Evolutionary conservation across 371 early-diverging fungal species (phyloP).

Genomic region (Mucor velutinosus): DNA sequence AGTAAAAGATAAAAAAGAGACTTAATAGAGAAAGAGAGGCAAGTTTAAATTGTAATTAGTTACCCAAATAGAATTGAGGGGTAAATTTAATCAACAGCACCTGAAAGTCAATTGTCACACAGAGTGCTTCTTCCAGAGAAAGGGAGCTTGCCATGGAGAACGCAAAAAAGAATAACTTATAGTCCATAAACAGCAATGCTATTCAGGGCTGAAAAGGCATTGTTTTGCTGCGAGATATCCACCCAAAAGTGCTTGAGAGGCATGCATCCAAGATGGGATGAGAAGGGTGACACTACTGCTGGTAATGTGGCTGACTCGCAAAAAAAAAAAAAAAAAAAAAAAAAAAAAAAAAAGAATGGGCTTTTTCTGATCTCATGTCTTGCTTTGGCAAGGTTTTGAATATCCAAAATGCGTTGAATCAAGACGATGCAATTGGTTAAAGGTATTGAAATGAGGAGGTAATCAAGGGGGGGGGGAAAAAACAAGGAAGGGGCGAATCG

Average conservation of each 20-base stretch:
- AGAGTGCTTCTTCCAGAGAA: not conserved
- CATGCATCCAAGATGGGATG: not conserved
- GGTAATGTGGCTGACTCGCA: not conserved
- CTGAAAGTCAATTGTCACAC: not conserved
- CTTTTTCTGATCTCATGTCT: not conserved
- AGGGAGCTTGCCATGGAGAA: not conserved
- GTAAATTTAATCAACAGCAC: not conserved
- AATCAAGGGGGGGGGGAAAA: not conserved
- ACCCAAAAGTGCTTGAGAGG: no score
- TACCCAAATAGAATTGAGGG: not conserved
- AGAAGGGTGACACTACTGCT: not conserved
- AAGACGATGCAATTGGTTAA: not conserved
- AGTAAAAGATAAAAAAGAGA: not conserved
- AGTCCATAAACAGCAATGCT: not conserved
- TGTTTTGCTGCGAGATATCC: no score
- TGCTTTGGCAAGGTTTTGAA: no score
- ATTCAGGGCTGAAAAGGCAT: not conserved
- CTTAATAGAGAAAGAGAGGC: not conserved
- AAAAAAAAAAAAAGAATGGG: not conserved
- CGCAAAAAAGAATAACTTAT: not conserved
- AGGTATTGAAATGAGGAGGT: not conserved
- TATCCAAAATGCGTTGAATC: not conserved
- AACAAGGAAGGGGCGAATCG: not conserved
- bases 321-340: not conserved
- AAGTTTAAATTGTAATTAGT: slow-evolving; percentile 1